Base-by-base conservation (phyloP, 495 filamentous ascomycete species). In the Glarea lozoyensis region DNA sequence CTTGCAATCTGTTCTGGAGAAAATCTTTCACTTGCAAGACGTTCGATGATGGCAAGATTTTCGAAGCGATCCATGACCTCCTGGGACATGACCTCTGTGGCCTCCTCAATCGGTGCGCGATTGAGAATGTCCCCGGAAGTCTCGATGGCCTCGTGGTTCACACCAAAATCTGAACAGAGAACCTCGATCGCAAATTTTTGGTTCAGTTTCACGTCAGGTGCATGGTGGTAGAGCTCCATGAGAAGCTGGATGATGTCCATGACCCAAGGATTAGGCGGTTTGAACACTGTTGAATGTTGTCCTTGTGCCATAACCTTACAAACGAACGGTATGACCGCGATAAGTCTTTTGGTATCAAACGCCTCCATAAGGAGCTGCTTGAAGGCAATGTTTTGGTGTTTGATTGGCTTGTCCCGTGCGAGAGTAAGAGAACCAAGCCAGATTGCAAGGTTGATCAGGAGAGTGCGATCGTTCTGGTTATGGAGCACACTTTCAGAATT, bases 141-240 rank as follows among this genome's bases (percentile, higher is more conserved):
- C 42, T 93, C 84, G 40, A 96, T 84, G 30, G 67, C 75, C 60
- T 88, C 93, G 63, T 90, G 79, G 43, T 94, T 84, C 15, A 95
- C 68, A 34, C 81, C 79, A n/a, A 99, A 68, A 20, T 86, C 87
- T 58, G 88, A 92, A 65, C 87, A 97, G 9, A 99, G 70, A 6
- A 97, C 88, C 59, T 99, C 92, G 50, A 99, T 97, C 58, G 97
- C 92, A 51, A 99, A 99, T 54, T 94, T 96, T 24, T 90, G 77
- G 50, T 96, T 94, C 30, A 96, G 71, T 59, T 95, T 97, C 32
- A 97, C 62, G 49, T 94, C 88, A n/a, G n/a, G n/a, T n/a, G 85
- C 86, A 54, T 78, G 81, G 46, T 93, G 79, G 49, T 97, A 97
- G 12, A 99, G 73, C 50, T 97, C 92, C 40, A 92, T 81, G 37